phyloP scores from a whole-genome alignment of 2,329 filamentous ascomycete species.

The Trichoderma citrinoviride region DNA sequence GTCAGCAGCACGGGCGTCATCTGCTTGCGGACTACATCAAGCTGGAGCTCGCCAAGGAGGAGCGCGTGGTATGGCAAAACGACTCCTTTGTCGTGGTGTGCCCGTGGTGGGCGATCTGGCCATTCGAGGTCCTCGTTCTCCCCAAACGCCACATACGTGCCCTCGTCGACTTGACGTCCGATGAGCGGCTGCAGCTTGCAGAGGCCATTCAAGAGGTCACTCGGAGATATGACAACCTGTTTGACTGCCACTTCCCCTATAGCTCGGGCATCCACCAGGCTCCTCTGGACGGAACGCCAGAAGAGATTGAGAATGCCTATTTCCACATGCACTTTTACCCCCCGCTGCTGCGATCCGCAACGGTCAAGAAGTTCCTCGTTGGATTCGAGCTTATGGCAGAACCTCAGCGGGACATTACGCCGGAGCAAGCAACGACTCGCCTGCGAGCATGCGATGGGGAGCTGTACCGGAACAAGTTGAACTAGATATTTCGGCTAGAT shows the following conservation, averaged over 20 bases:
- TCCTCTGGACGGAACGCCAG: conserved; percentile 73
- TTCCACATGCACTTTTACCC: conserved; percentile 99
- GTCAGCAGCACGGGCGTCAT: conserved; percentile 67
- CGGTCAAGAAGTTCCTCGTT: conserved; percentile 92
- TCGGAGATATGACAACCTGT: conserved; percentile 91
- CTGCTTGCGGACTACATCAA: conserved; percentile 83
- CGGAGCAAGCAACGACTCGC: conserved; percentile 83
- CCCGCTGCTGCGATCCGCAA: conserved; percentile 85
- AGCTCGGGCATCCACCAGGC: conserved; percentile 97
- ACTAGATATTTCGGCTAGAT: conserved; percentile 19
- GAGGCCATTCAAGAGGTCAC: conserved; percentile 86
- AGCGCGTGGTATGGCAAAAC: conserved; percentile 88
- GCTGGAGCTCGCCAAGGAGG: conserved; percentile 75
- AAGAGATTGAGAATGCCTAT: conserved; percentile 84
- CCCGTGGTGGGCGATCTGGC: conserved; percentile 98
- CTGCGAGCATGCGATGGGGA: conserved; percentile 75
- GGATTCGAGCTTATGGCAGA: conserved; percentile 96
- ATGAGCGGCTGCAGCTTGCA: conserved; percentile 72
- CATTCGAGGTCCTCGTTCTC: conserved; percentile 90
- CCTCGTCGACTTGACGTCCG: conserved; percentile 72
- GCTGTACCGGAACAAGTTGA: conserved; percentile 69
- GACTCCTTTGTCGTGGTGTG: conserved; percentile 80
- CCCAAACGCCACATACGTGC: conserved; percentile 80
- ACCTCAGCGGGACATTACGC: conserved; percentile 96
- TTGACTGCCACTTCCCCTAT: conserved; percentile 95